Evolutionary conservation across 257 asterid genomes (phyloP).

Genomic region (Ocimum tenuiflorum): DNA sequence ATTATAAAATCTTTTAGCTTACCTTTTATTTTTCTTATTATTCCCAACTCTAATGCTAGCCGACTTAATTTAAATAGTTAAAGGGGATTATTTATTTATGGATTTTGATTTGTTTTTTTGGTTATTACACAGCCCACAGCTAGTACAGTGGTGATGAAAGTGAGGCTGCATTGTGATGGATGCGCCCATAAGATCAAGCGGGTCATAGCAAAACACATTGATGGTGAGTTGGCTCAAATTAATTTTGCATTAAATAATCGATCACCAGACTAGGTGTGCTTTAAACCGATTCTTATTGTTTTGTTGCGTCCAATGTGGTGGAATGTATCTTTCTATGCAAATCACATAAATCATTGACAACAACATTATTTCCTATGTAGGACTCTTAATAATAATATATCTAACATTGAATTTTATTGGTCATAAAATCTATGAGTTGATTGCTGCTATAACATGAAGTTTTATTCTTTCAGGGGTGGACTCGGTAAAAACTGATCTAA

Average conservation of each 20-base stretch:
- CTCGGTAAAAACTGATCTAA: conserved; percentile 39
- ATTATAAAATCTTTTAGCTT: conserved; percentile 2
- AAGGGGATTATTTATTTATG: background rate
- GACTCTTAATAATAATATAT: no score
- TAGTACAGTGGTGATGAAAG: conserved; percentile 60
- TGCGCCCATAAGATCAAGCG: conserved; percentile 77
- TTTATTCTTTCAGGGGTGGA: conserved; percentile 45
- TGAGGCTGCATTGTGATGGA: conserved; percentile 76
- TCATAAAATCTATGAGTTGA: no score
- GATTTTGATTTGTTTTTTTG: background rate
- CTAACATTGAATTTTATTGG: no score
- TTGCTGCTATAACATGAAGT: no score
- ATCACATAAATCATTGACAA: no score
- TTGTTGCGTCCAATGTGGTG: no score
- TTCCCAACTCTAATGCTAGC: background rate
- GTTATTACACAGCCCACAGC: conserved; percentile 39
- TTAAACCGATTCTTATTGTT: background rate
- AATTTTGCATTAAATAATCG: background rate
- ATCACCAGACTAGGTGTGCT: background rate
- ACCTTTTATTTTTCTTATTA: background rate
- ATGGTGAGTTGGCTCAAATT: conserved; percentile 41
- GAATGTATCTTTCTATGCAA: no score
- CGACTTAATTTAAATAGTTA: background rate
- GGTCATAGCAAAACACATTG: conserved; percentile 37
- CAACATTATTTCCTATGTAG: no score